Evolutionary conservation across 345 rosid genomes (phyloP), one percentile per base, ranked within the genome.

Genomic region (Euphorbia peplus): DNA sequence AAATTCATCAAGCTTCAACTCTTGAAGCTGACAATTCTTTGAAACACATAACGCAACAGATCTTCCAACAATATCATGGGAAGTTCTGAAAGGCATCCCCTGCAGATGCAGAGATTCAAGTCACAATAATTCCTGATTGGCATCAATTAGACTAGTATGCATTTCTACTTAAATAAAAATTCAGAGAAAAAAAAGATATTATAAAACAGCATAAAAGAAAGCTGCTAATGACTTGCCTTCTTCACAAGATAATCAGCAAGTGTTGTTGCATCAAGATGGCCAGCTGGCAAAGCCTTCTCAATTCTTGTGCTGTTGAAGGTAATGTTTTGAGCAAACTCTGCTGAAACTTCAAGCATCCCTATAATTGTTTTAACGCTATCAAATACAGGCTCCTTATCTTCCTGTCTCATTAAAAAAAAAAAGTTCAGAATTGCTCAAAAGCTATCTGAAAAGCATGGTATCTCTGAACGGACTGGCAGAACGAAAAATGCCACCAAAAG

Each of bases 331-430:
- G n/a, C n/a, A n/a, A n/a, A n/a, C n/a, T n/a, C n/a, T n/a, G n/a
- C n/a, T n/a, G n/a, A n/a, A n/a, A n/a, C n/a, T n/a, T n/a, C n/a
- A n/a, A n/a, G n/a, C n/a, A n/a, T n/a, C n/a, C n/a, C n/a, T n/a
- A n/a, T n/a, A n/a, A n/a, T n/a, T n/a, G n/a, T n/a, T n/a, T n/a
- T n/a, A n/a, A n/a, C n/a, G n/a, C n/a, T n/a, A n/a, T n/a, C n/a
- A 95, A 91, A 95, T 64, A 76, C 78, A 2, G 99, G 99, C 70
- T 95, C 95, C 80, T 91, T 95, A 59, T 95, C 99, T 86, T 95
- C 99, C 90, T 95, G 80, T 73, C 64, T n/a, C 70, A 52, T 24
- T 32, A 37, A 54, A 69, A 76, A 62, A 46, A 60, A 44, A 19
- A n/a, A 10, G 5, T 42, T 63, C 15, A 42, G 6, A 37, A 46